phyloP scores from a whole-genome alignment of 1,284 basidiomycete species.

The Vanrija sp. region DNA sequence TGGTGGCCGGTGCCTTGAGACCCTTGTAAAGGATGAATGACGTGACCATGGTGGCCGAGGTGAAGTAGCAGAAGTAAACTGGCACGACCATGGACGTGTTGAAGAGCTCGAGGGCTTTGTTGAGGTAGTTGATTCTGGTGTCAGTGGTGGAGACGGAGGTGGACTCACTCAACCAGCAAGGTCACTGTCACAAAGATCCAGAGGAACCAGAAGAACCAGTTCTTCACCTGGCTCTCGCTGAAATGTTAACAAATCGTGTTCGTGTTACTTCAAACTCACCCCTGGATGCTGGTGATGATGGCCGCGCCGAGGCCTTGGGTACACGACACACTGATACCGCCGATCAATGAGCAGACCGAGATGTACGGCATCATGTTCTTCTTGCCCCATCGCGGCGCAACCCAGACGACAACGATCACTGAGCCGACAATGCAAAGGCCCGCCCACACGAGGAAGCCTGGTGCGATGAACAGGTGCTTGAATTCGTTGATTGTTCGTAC shows the following conservation, averaged over 20 bases:
- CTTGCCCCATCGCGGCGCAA: conserved; percentile 68
- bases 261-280: conserved; percentile 54
- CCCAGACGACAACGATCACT: conserved; percentile 39
- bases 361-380: conserved; percentile 96
- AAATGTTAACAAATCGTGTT: conserved; percentile 23
- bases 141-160: conserved; percentile 5
- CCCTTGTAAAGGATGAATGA: conserved; percentile 88
- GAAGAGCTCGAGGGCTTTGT: conserved; percentile 93
- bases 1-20: conserved; percentile 65
- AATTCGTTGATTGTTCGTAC: conserved; percentile 78
- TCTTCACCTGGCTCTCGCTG: conserved; percentile 50
- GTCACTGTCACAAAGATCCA: conserved; percentile 81
- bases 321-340: conserved; percentile 92
- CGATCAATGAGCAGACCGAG: conserved; percentile 89
- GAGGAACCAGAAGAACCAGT: conserved; percentile 82
- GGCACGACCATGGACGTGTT: conserved; percentile 80
- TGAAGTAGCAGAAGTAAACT: conserved; percentile 64
- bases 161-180: conserved; percentile 48
- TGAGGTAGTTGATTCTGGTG: conserved; percentile 83
- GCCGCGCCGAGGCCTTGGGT: conserved; percentile 90
- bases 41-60: conserved; percentile 82
- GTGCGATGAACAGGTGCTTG: conserved; percentile 75
- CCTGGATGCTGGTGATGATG: conserved; percentile 80
- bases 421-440: conserved; percentile 32
- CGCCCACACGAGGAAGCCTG: conserved; percentile 78